phyloP scores from a whole-genome alignment of 1,284 basidiomycete species.

The Xerocomus nothofagi region DNA sequence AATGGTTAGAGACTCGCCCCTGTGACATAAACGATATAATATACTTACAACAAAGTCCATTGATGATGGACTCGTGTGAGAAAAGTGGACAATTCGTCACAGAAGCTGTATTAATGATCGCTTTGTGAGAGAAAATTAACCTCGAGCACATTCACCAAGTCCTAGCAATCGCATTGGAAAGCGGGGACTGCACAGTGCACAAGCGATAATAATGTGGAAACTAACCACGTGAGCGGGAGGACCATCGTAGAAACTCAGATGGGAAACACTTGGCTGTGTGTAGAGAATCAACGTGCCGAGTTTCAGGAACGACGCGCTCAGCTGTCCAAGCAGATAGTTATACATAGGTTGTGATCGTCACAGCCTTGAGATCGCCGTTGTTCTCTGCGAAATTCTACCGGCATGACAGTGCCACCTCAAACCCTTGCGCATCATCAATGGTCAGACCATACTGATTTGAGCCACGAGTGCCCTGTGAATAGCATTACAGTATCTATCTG shows the following conservation, averaged over 20 bases:
- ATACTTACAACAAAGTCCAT: slow-evolving; percentile 11
- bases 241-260: slow-evolving; percentile 52
- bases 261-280: slow-evolving; percentile 35
- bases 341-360: slow-evolving; percentile 48
- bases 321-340: slow-evolving; percentile 35
- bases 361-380: slow-evolving; percentile 52
- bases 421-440: slow-evolving; percentile 48
- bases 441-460: slow-evolving; percentile 46
- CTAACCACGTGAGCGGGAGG: slow-evolving; percentile 36
- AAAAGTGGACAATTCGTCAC: slow-evolving; percentile 1
- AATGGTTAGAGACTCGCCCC: not conserved
- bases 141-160: slow-evolving; percentile 6
- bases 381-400: slow-evolving; percentile 41
- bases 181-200: slow-evolving; percentile 18
- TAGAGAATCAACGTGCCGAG: not conserved
- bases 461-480: slow-evolving; percentile 14
- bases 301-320: not conserved
- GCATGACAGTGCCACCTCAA: slow-evolving; percentile 54
- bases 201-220: slow-evolving; percentile 36
- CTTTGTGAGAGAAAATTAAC: slow-evolving; percentile 1
- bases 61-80: slow-evolving; percentile 1
- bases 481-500: not conserved
- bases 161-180: slow-evolving; percentile 5
- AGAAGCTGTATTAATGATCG: slow-evolving; percentile 14
- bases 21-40: not conserved